These are phyloP conservation scores for Flueggea neowawraea DNA, from an alignment of 441 rosid genomes.

Conservation along the genomic window DNA sequence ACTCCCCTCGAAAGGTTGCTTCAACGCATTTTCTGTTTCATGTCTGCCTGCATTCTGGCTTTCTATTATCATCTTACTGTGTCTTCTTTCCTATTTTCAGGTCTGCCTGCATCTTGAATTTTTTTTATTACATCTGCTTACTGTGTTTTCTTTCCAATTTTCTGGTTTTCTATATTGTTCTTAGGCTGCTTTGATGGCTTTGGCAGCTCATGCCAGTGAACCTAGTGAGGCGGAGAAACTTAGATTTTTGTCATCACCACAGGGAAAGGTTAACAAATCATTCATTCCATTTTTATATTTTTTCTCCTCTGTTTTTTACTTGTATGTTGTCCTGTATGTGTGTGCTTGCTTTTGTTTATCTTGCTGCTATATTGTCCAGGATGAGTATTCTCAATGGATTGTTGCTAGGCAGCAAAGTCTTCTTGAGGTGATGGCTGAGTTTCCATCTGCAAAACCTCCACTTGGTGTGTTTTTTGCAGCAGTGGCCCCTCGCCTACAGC, in stretches of 20 bases:
- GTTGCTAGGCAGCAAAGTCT: constrained; percentile 90
- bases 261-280: constrained; percentile 59
- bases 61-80: not conserved
- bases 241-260: constrained; percentile 61
- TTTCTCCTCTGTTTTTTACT: constrained; percentile 2
- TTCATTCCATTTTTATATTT: constrained; percentile 8
- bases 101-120: constrained; percentile 8
- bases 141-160: constrained; percentile 5
- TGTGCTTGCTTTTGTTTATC: constrained; percentile 6
- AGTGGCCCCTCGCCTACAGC: constrained; percentile 84
- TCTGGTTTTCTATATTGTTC: constrained; percentile 13
- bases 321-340: not conserved
- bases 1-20: constrained; percentile 75
- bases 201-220: constrained; percentile 87
- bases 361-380: constrained; percentile 34
- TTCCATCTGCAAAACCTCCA: constrained; percentile 84
- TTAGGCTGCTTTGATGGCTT: constrained; percentile 78
- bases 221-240: constrained; percentile 71
- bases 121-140: no score
- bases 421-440: constrained; percentile 90
- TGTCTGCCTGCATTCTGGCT: constrained; percentile 8
- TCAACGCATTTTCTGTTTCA: constrained; percentile 2
- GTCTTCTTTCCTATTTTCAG: constrained; percentile 4
- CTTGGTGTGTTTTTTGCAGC: constrained; percentile 94
- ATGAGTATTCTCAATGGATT: constrained; percentile 81